These are phyloP conservation scores for Luffa aegyptiaca DNA, from an alignment of 306 rosid species.

Conservation along the genomic window DNA sequence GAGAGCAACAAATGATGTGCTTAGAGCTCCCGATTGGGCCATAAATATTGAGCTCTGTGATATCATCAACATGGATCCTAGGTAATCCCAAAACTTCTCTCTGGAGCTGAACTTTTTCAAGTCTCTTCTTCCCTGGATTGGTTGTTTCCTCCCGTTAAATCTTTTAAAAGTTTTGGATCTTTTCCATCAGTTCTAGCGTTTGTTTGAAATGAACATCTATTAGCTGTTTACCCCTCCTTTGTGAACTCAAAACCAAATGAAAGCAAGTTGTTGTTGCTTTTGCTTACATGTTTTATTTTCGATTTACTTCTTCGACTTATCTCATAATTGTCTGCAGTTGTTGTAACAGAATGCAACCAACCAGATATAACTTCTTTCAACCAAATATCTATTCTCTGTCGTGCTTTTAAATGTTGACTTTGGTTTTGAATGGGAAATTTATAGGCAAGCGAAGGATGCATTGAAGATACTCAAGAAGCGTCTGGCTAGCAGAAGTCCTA, in stretches of 20 bases:
- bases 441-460: conserved; percentile 95
- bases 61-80: conserved; percentile 69
- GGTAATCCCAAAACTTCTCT: conserved; percentile 24
- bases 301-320: not conserved
- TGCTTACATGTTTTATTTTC: not conserved
- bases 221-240: not conserved
- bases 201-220: not conserved
- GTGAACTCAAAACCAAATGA: not conserved
- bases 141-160: not conserved
- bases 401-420: not conserved
- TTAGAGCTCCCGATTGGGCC: conserved; percentile 94
- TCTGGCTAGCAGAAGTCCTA: conserved; percentile 56
- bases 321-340: not conserved
- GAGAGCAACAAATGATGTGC: conserved; percentile 93
- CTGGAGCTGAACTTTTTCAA: not conserved
- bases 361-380: not conserved
- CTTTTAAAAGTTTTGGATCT: not conserved
- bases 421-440: conserved; percentile 15
- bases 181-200: not conserved
- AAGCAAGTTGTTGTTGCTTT: not conserved
- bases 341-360: not conserved
- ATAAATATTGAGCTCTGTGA: conserved; percentile 87
- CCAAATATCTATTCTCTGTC: not conserved
- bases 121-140: not conserved
- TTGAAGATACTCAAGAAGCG: conserved; percentile 89